These are phyloP conservation scores for Sporothrix inflata DNA, from an alignment of 2,329 filamentous ascomycete species.

Conservation along the genomic window DNA sequence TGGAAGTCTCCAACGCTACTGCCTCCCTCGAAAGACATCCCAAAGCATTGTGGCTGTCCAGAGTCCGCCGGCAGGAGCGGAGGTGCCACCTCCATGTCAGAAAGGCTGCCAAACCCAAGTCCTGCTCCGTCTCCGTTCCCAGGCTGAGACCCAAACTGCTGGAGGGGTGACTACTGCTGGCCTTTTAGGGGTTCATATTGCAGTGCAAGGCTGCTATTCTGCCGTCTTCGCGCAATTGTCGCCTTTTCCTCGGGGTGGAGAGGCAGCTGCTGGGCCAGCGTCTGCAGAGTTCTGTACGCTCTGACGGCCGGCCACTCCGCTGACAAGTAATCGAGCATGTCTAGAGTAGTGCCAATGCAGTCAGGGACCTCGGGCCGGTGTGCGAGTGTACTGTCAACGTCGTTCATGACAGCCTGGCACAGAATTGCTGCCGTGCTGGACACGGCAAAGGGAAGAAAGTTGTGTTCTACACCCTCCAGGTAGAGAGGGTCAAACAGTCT, in stretches of 20 bases:
- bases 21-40: neutral
- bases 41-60: neutral
- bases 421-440: neutral
- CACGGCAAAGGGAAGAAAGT: neutral
- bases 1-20: neutral
- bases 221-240: neutral
- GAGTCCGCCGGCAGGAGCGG: neutral
- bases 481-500: neutral
- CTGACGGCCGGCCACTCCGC: neutral
- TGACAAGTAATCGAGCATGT: neutral
- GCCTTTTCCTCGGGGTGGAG: neutral
- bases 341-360: neutral
- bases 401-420: neutral
- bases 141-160: neutral
- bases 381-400: neutral
- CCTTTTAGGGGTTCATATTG: neutral
- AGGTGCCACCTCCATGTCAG: neutral
- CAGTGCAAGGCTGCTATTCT: neutral
- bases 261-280: neutral
- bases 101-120: neutral
- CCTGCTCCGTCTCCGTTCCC: conserved; percentile 10
- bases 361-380: neutral
- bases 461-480: neutral
- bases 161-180: neutral
- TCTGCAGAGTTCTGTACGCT: neutral